phyloP scores from a whole-genome alignment of 225 moss, liverwort and hornwort genomes.

The Rhytidiadelphus loreus region DNA sequence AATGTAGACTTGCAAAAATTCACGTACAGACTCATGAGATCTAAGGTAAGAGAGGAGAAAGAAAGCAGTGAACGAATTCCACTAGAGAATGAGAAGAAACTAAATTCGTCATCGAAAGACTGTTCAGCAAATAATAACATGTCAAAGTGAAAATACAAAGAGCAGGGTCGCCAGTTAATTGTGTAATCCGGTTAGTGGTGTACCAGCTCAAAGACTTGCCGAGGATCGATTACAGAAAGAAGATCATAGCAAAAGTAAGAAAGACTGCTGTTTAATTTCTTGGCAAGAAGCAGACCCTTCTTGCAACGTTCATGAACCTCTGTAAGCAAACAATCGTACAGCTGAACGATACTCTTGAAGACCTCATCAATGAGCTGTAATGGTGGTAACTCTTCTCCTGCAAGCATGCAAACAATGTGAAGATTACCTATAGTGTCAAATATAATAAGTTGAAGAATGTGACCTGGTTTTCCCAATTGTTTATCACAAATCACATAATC shows the following conservation, averaged over 20 bases:
- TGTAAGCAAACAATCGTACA: conserved; percentile 91
- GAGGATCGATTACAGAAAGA: conserved; percentile 87
- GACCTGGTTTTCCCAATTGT: background rate
- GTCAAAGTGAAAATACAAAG: background rate
- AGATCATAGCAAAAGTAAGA: conserved; percentile 94
- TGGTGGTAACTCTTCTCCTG: conserved; percentile 92
- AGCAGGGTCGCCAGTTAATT: background rate
- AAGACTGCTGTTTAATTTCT: conserved; percentile 78
- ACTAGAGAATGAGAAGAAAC: background rate
- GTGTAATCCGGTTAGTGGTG: background rate
- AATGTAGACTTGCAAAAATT: background rate
- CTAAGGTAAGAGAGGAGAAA: background rate
- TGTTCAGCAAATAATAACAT: background rate
- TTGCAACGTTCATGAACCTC: conserved; percentile 99
- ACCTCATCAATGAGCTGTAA: conserved; percentile 90
- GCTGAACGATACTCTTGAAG: conserved; percentile 92
- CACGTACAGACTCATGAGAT: background rate
- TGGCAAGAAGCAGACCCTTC: conserved; percentile 74
- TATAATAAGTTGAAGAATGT: background rate
- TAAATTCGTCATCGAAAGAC: background rate
- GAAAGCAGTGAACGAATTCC: background rate
- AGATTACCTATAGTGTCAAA: background rate
- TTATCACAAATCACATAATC: background rate
- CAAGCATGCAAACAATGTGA: background rate
- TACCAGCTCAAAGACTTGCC: conserved; percentile 98